Evolutionary conservation across 2,329 filamentous ascomycete species (phyloP), one percentile per base, ranked within the genome.

Genomic region (Blastomyces silverae): DNA sequence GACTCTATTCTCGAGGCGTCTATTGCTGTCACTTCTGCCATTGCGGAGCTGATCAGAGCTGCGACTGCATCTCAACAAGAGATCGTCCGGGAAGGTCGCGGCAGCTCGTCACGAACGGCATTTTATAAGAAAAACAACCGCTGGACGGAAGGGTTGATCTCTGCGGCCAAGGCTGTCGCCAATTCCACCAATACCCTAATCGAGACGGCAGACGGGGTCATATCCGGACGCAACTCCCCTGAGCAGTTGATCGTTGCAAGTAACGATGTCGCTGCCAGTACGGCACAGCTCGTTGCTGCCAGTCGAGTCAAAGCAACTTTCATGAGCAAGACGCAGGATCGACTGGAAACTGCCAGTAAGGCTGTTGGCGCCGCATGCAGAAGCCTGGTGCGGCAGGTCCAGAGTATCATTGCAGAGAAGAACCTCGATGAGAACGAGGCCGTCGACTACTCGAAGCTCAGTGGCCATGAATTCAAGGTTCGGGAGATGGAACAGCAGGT

Each of bases 81-180:
- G 79, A 99, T 99, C 73, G 94, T 99, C 55, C 88, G 92, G 69
- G 91, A 96, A 68, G 94, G 94, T 8, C 88, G 90, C 25, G 94
- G 94, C 46, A 89, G 88, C 34, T 91, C 90, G 62, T 95, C 91
- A 56, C 86, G 88, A 65, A 95, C 92, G 1, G 92, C 92, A 31
- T 99, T 99, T 78, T 99, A 99, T 87, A 97, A 97, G 85, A 97
- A 97, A 83, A 97, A 99, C 84, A 99, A 97, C 80, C 87, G 94
- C 62, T 99, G 94, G 94, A 99, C 94, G 0, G 94, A 99, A 74
- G 94, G 94, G 59, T 86, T 99, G 66, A 97, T 99, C 74, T 96
- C 91, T 48, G 94, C 94, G 0, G 93, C 94, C 69, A 99, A 99
- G 80, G 94, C 94, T 0, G 94, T 99, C 22, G 94, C 94, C 2